phyloP scores from a whole-genome alignment of 805 yeast genomes.

The Yarrowia sp. region DNA sequence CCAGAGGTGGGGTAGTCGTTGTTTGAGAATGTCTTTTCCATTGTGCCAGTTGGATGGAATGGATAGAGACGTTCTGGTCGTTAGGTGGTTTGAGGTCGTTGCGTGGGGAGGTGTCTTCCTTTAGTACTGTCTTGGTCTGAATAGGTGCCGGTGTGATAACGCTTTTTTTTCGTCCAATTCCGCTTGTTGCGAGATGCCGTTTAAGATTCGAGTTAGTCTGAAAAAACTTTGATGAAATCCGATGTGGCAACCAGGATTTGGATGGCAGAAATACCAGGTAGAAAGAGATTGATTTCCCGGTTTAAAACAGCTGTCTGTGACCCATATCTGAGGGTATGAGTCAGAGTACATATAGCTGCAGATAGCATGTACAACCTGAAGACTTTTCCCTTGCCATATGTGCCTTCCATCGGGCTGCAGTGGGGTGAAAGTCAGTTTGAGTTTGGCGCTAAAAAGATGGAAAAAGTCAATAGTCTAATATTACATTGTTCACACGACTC shows the following conservation, averaged over 20 bases:
- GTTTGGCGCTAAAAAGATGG: background rate
- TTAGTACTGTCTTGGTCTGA: background rate
- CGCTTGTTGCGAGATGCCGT: slow-evolving; percentile 16
- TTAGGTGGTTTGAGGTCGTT: too few relatives aligned
- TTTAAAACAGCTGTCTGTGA: background rate
- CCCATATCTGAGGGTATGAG: slow-evolving; percentile 8
- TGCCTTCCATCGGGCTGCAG: slow-evolving; percentile 13
- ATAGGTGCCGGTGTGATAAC: background rate
- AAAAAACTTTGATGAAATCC: background rate
- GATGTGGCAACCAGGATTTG: background rate
- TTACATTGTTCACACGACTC: slow-evolving; percentile 16
- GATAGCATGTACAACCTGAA: slow-evolving; percentile 7
- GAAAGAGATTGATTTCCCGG: background rate
- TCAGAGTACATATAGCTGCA: slow-evolving; percentile 22
- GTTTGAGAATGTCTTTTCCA: slow-evolving; percentile 5
- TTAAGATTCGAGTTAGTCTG: slow-evolving; percentile 10
- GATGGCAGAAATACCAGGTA: background rate
- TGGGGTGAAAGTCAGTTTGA: background rate
- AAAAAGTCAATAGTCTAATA: background rate
- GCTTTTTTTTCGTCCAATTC: background rate
- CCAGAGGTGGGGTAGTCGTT: background rate
- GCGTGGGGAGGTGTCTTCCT: background rate
- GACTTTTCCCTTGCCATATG: slow-evolving; percentile 21
- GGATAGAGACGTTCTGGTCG: background rate
- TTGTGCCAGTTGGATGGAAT: background rate